These are phyloP conservation scores for Pseudocercospora crystallina DNA, from an alignment of 2,329 filamentous ascomycete species.

Conservation along the genomic window DNA sequence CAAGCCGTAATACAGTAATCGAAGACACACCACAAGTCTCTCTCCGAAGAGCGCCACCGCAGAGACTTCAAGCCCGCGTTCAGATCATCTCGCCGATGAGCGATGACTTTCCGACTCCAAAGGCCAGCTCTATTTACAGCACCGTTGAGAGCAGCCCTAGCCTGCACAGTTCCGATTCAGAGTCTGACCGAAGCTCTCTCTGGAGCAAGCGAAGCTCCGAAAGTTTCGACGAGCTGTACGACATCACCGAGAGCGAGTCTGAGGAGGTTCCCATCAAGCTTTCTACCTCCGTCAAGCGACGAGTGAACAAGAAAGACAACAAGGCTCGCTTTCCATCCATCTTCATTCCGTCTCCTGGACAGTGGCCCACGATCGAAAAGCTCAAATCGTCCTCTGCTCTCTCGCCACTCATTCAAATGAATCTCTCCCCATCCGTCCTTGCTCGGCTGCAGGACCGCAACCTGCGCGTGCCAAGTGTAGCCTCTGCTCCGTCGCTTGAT, in stretches of 20 bases:
- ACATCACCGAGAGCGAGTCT: constrained; percentile 77
- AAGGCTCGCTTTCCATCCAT: constrained; percentile 57
- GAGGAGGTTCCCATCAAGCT: constrained; percentile 52
- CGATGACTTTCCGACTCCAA: constrained; percentile 61
- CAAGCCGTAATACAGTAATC: constrained; percentile 63
- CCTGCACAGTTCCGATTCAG: constrained; percentile 57
- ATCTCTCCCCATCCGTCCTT: constrained; percentile 52
- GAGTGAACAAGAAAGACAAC: constrained; percentile 25
- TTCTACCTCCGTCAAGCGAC: constrained; percentile 52
- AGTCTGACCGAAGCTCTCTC: constrained; percentile 35
- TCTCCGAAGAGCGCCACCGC: constrained; percentile 30
- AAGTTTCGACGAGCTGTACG: constrained; percentile 85
- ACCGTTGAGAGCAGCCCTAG: constrained; percentile 56
- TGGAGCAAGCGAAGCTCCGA: constrained; percentile 68
- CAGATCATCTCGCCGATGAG: constrained; percentile 45
- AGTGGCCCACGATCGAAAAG: constrained; percentile 58
- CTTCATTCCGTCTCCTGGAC: constrained; percentile 58
- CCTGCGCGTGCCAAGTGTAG: constrained; percentile 69
- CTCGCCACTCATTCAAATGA: constrained; percentile 49
- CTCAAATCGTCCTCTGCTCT: constrained; percentile 46
- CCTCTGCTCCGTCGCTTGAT: constrained; percentile 83
- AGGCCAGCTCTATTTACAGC: constrained; percentile 22
- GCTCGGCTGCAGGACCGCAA: constrained; percentile 62
- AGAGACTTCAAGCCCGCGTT: constrained; percentile 36
- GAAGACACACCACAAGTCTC: constrained; percentile 53